phyloP scores from a whole-genome alignment of 2,329 filamentous ascomycete genomes.

The Alternaria consortialis region DNA sequence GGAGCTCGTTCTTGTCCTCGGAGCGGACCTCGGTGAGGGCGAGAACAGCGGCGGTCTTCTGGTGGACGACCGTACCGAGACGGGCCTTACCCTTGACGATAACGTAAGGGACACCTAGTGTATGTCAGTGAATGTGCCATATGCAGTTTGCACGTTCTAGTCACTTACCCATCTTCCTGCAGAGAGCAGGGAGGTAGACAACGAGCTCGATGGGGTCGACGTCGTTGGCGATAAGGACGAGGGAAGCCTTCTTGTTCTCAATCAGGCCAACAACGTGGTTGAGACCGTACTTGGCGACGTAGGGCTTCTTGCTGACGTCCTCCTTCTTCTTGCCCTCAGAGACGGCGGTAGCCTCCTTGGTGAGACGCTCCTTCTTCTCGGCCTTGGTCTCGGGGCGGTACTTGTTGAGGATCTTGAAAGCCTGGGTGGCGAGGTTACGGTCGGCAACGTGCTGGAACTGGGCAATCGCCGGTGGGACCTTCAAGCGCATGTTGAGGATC shows the following conservation, averaged over 20 bases:
- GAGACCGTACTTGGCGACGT: conserved; percentile 98
- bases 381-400: conserved; percentile 99
- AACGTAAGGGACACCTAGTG: conserved; percentile 76
- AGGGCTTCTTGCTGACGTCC: conserved; percentile 98
- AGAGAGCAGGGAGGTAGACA: conserved; percentile 97
- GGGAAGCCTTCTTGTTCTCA: conserved; percentile 96
- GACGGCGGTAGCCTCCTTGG: conserved; percentile 97
- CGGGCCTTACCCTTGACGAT: conserved; percentile 99
- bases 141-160: background rate
- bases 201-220: conserved; percentile 99
- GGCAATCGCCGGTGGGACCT: conserved; percentile 95
- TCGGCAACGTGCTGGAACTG: conserved; percentile 95
- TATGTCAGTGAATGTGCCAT: background rate
- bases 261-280: conserved; percentile 80
- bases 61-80: conserved; percentile 98
- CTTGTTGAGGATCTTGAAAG: conserved; percentile 99
- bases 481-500: conserved; percentile 98
- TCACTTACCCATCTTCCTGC: conserved; percentile 91
- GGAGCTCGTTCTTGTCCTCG: conserved; percentile 98
- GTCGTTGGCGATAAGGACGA: conserved; percentile 99
- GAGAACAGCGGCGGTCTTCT: conserved; percentile 98
- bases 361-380: conserved; percentile 99
- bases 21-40: conserved; percentile 95
- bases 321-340: conserved; percentile 99
- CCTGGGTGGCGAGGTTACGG: conserved; percentile 78